These are phyloP conservation scores for Phytopythium chamaehyphon DNA, from an alignment of 352 stramenopile genomes.

Conservation along the genomic window DNA sequence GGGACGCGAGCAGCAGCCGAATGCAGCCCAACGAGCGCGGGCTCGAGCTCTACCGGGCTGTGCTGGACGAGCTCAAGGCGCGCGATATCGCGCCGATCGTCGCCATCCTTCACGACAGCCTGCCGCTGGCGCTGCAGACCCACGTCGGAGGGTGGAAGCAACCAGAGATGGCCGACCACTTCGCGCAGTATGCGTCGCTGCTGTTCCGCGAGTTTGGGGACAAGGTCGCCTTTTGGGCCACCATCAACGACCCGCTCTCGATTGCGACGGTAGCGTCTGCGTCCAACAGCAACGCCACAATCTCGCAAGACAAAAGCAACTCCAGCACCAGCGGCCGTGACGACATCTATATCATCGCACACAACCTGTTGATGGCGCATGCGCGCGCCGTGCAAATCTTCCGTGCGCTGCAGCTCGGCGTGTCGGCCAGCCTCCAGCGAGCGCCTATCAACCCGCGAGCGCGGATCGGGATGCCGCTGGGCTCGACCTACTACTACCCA, in stretches of 20 bases:
- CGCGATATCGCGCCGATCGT: constrained; percentile 18
- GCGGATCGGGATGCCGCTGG: constrained; percentile 79
- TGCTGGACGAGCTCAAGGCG: neutral
- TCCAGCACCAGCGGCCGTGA: neutral
- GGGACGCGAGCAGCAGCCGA: constrained; percentile 36
- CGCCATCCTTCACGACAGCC: constrained; percentile 35
- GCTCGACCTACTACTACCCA: constrained; percentile 48
- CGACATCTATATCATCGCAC: constrained; percentile 20
- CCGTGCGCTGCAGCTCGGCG: constrained; percentile 17
- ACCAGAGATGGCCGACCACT: neutral
- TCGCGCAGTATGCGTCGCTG: constrained; percentile 1
- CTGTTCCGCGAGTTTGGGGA: constrained; percentile 1
- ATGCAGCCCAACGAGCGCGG: constrained; percentile 75
- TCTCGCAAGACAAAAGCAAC: neutral
- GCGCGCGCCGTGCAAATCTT: constrained; percentile 65
- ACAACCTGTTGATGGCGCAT: constrained; percentile 83
- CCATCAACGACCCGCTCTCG: constrained; percentile 1
- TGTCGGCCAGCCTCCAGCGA: neutral
- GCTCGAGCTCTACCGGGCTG: constrained; percentile 61
- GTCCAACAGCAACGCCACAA: no score
- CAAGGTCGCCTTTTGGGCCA: neutral
- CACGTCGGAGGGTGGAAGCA: neutral
- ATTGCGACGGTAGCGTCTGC: neutral
- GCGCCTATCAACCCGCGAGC: constrained; percentile 13
- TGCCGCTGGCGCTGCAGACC: constrained; percentile 2